Percentiles rank a stretch among this genome's conserved stretches.
phyloP scores from a whole-genome alignment of 192 early-diverging fungal genomes.

The Polychytrium aggregatum region DNA sequence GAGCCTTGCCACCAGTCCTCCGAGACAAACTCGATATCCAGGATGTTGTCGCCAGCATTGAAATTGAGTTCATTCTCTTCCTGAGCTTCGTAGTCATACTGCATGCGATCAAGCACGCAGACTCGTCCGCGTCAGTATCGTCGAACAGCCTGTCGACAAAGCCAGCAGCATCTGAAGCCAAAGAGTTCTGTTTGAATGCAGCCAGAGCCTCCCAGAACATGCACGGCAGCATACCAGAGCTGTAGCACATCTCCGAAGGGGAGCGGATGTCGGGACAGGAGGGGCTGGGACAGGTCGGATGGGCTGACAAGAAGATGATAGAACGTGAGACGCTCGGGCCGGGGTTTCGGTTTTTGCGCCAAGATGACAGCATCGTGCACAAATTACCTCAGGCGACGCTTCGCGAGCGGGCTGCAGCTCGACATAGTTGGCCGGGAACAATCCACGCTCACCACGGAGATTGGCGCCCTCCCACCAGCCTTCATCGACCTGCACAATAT shows the following conservation, averaged over 20 bases:
- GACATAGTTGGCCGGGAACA: conserved; percentile 66
- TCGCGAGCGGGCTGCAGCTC: conserved; percentile 6
- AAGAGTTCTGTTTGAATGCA: not conserved
- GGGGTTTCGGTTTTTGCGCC: too few relatives aligned
- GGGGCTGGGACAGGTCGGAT: too few relatives aligned
- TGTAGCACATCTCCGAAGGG: too few relatives aligned
- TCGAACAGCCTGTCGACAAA: not conserved
- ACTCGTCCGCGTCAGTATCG: conserved; percentile 10
- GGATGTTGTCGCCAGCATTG: conserved; percentile 58
- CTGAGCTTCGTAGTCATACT: conserved; percentile 75
- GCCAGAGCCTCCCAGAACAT: not conserved
- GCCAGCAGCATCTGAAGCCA: not conserved
- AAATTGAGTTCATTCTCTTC: conserved; percentile 87
- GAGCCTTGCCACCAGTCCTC: conserved; percentile 92
- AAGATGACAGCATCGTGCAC: too few relatives aligned
- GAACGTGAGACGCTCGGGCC: too few relatives aligned
- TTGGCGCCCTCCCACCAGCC: conserved; percentile 89
- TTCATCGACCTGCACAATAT: conserved; percentile 72
- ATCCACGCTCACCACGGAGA: conserved; percentile 60
- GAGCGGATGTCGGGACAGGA: too few relatives aligned
- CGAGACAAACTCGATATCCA: conserved; percentile 65
- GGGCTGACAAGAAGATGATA: too few relatives aligned
- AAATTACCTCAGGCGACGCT: too few relatives aligned
- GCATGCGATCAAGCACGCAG: too few relatives aligned
- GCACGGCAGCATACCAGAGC: not conserved